phyloP scores from a whole-genome alignment of 306 rosid species.

The Carpinus viminea region DNA sequence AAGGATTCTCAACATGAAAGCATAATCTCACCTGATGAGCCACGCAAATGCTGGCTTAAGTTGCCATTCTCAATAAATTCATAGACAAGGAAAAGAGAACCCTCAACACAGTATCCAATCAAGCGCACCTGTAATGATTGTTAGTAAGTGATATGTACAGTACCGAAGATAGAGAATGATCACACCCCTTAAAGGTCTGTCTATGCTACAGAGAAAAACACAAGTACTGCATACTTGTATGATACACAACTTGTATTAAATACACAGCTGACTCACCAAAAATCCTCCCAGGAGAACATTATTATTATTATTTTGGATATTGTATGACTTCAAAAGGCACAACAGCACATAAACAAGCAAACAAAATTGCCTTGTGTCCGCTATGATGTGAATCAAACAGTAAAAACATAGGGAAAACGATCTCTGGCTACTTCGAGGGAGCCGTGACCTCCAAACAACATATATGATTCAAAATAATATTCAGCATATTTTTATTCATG shows the following conservation, averaged over 20 bases:
- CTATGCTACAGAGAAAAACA: background rate
- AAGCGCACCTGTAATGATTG: conserved; percentile 72
- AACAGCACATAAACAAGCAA: background rate
- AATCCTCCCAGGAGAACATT: background rate
- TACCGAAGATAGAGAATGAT: background rate
- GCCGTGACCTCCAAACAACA: too few relatives aligned
- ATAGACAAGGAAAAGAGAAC: conserved; percentile 86
- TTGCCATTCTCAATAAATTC: conserved; percentile 50
- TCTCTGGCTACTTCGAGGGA: too few relatives aligned
- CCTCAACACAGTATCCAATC: conserved; percentile 89
- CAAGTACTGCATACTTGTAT: background rate
- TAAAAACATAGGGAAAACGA: too few relatives aligned
- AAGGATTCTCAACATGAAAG: conserved; percentile 14
- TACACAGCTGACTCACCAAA: background rate
- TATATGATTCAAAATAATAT: too few relatives aligned
- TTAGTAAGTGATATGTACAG: background rate
- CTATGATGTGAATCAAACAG: too few relatives aligned
- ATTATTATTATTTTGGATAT: background rate
- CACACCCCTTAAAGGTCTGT: background rate
- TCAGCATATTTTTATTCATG: too few relatives aligned
- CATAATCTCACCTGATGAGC: conserved; percentile 65
- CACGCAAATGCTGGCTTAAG: conserved; percentile 87
- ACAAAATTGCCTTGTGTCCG: background rate
- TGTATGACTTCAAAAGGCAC: background rate
- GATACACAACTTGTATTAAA: background rate